Base-by-base conservation (phyloP, 768 basidiomycete species). In the Phallus indusiatus region DNA sequence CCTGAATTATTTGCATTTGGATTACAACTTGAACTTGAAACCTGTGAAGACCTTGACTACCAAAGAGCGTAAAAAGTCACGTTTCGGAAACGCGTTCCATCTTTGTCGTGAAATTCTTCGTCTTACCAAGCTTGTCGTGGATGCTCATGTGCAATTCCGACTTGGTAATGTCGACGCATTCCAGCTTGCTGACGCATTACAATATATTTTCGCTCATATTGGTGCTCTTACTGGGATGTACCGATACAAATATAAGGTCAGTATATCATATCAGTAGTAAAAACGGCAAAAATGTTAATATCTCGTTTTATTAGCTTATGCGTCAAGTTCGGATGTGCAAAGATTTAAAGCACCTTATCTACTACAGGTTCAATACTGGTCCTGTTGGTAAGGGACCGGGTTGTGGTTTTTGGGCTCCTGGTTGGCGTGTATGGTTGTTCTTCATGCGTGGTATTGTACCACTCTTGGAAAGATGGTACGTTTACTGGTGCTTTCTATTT, bases 161-260 rank as follows among this genome's bases (percentile, higher is more conserved):
- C 82, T 99, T 37, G 96, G 96, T 52, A 98, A 98, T 64, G 92
- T 98, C 33, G 96, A 99, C 67, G 96, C 94, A 1, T 99, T 99
- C 82, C 96, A 99, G 71, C 84, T 99, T 53, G 96, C 96, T 17
- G 96, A 99, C 64, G 96, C 96, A 0, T 77, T 99, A 21, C 96
- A 99, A 71, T 99, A 98, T 72, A 95, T 93, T 67, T 98, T 98
- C 67, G 88, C 82, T 1, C 96, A 99, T 68, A 92, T 99, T 59
- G 96, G 96, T 68, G 95, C 96, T 24, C 76, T 99, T 64, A 99
- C 96, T 4, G 96, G 96, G 66, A 99, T 99, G 96, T 99, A 99
- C 75, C 86, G 95, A 28, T 98, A 97, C 79, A 97, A 98, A 78
- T 99, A 99, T 79, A 98, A 98, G 83, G 87, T 86, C 61, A 10